These are phyloP conservation scores for Eutrema heterophyllum DNA, from an alignment of 345 rosid species.

Conservation along the genomic window DNA sequence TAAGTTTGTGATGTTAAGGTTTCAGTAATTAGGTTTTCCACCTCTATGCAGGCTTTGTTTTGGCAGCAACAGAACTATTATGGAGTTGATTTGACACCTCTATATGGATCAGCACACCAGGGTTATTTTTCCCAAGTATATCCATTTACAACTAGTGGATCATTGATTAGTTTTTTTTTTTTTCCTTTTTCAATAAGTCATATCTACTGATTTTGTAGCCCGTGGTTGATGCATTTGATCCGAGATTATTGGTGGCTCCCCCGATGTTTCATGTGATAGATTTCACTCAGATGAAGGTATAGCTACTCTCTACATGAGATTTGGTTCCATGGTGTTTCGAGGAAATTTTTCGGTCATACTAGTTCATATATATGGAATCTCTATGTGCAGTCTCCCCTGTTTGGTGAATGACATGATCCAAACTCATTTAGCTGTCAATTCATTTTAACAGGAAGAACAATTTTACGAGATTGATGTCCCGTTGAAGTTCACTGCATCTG, in stretches of 20 bases:
- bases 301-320: background rate
- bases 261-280: slow-evolving; percentile 61
- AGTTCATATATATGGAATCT: background rate
- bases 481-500: slow-evolving; percentile 63
- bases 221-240: slow-evolving; percentile 99
- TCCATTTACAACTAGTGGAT: background rate
- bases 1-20: slow-evolving; percentile 1
- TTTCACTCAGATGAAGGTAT: slow-evolving; percentile 74
- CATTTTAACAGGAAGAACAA: slow-evolving; percentile 68
- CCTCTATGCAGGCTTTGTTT: slow-evolving; percentile 68
- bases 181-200: background rate
- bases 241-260: slow-evolving; percentile 87
- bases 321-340: background rate
- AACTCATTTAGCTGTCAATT: slow-evolving; percentile 3
- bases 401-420: background rate
- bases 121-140: slow-evolving; percentile 94
- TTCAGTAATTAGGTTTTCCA: background rate
- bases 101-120: slow-evolving; percentile 70
- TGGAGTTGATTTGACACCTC: slow-evolving; percentile 85
- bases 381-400: background rate
- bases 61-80: slow-evolving; percentile 94
- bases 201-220: slow-evolving; percentile 48
- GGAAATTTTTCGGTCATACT: background rate
- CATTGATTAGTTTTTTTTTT: background rate
- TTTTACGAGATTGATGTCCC: slow-evolving; percentile 85